Evolutionary conservation across 306 rosid species (phyloP), one percentile per base, ranked within the genome.

Genomic region (Vicia villosa): DNA sequence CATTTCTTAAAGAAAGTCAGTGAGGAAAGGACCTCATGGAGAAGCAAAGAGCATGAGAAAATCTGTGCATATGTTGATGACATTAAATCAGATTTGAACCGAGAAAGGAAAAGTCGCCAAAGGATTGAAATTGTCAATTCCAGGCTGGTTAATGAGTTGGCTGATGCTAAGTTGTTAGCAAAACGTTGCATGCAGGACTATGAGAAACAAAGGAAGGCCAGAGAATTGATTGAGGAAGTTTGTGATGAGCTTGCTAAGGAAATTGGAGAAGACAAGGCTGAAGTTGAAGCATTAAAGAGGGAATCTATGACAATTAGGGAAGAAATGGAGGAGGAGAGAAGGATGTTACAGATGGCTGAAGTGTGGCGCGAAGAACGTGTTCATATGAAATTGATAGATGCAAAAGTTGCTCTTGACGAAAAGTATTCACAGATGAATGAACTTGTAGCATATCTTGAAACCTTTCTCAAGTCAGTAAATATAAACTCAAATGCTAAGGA

Each of bases 351-450:
- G 81, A 85, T 88, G 91, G 97, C 93, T 56, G 97, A 93, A 84
- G 94, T 93, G 69, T 93, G 98, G 98, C 96, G 98, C 3, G 98
- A 93, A 80, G 97, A 93, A 81, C 97, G 97, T 30, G 96, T 93
- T 69, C 97, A 93, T 70, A 93, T 93, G 98, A 93, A 93, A 76
- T 81, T 93, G 74, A 83, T 90, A 49, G 97, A 93, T 78, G 98
- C 96, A 15, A 92, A 90, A 79, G 89, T 92, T 78, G 93, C 96
- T 15, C 85, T 93, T 65, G 97, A 93, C 52, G 84, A 88, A 69
- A 93, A 88, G 82, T 88, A 90, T 66, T 86, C 97, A 64, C 88
- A 81, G 60, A 93, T 93, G 97, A 88, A 85, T 84, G 84, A 83
- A 75, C 91, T 93, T 56, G 90, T 86, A 16, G 79, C 84, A 26